Conservation (phyloP, 805 yeast species). For the Phaffomyces thermotolerans region DNA sequence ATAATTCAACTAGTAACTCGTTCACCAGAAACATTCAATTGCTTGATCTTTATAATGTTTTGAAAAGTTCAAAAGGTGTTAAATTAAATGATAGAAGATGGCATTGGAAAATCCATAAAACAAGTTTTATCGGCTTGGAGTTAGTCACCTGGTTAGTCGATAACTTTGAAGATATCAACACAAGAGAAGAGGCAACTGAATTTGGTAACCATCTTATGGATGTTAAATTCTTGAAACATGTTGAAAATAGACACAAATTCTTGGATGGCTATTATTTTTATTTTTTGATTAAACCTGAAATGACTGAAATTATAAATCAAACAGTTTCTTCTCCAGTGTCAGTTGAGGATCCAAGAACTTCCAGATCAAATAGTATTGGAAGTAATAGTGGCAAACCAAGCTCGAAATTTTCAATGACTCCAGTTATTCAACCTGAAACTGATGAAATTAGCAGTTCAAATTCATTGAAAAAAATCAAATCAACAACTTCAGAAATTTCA, state of each 20-base stretch:
- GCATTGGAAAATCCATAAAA: conserved; percentile 77
- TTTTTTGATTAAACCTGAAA: conserved; percentile 32
- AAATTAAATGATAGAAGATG: conserved; percentile 73
- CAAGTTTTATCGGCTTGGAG: conserved; percentile 81
- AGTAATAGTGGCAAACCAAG: conserved; percentile 8
- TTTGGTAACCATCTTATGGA: conserved; percentile 78
- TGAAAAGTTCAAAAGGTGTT: conserved; percentile 62
- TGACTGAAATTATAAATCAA: not conserved
- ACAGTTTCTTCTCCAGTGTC: not conserved
- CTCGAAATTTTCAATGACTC: conserved; percentile 15
- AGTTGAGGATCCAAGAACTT: not conserved
- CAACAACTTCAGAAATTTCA: conserved; percentile 6
- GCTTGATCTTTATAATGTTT: conserved; percentile 48
- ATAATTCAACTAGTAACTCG: conserved; percentile 19
- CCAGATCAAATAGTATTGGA: conserved; percentile 9
- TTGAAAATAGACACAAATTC: conserved; percentile 74
- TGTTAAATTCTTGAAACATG: conserved; percentile 68
- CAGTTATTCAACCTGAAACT: conserved; percentile 9
- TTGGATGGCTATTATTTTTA: conserved; percentile 93
- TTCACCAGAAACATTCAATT: conserved; percentile 46
- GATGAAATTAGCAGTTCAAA: conserved; percentile 4
- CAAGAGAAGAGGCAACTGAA: conserved; percentile 74
- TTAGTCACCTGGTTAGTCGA: conserved; percentile 80
- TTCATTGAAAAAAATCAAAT: conserved; percentile 10
- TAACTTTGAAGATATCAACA: conserved; percentile 69